A percentile compares a stretch with the other conserved stretches of the same genome.
Conservation (phyloP, 1,139 yeast genomes). For the Lodderomyces parapsilosis region DNA sequence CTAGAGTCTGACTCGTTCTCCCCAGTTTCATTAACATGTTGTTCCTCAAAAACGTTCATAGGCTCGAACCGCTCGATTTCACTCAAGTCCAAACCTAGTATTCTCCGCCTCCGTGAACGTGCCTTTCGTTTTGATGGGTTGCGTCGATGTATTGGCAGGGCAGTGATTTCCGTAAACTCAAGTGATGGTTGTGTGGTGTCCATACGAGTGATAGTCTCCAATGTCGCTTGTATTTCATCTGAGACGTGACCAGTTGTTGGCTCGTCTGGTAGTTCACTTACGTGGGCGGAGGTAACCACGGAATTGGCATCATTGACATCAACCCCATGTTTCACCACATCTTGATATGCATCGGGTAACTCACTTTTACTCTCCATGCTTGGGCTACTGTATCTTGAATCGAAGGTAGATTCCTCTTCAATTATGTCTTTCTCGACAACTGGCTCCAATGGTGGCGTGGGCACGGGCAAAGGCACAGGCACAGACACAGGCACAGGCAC, state of each 20-base stretch:
- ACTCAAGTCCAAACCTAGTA: slow-evolving; percentile 24
- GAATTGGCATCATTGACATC: too few species aligned
- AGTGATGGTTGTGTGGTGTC: background rate
- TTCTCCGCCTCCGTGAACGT: slow-evolving; percentile 7
- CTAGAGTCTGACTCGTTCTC: slow-evolving; percentile 5
- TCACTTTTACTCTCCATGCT: too few species aligned
- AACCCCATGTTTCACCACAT: too few species aligned
- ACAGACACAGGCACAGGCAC: too few species aligned
- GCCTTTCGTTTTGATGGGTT: background rate
- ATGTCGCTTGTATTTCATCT: background rate
- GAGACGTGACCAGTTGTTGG: background rate
- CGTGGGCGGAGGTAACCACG: too few species aligned
- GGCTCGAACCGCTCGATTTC: slow-evolving; percentile 21
- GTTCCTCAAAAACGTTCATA: slow-evolving; percentile 22
- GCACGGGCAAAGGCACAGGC: too few species aligned
- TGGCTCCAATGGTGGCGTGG: too few species aligned
- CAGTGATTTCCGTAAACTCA: background rate
- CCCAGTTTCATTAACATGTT: slow-evolving; percentile 19
- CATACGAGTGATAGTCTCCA: background rate
- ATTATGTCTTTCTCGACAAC: too few species aligned
- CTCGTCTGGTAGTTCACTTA: background rate
- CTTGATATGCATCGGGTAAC: background rate
- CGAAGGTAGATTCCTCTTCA: too few species aligned
- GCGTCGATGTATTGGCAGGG: background rate
- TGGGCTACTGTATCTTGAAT: too few species aligned